Evolutionary conservation across 2,329 filamentous ascomycete species (phyloP).

Genomic region (Colletotrichum liriopes): DNA sequence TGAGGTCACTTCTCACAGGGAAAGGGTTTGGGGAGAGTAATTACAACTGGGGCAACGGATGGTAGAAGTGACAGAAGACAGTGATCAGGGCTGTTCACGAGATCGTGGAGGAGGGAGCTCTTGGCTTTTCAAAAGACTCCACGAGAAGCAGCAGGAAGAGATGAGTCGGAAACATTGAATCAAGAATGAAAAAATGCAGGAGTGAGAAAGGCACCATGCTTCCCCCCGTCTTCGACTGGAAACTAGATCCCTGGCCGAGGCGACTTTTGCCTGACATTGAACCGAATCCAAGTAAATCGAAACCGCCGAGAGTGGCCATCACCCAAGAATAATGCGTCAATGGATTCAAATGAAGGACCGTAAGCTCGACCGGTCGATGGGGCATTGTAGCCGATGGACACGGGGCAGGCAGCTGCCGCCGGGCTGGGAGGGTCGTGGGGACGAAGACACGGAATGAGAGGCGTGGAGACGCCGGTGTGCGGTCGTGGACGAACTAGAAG

Average conservation of each 20-base stretch:
- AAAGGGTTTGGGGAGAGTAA: neutral
- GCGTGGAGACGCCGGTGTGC: conserved; percentile 8
- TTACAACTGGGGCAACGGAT: neutral
- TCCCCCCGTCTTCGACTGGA: neutral
- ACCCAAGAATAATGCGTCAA: neutral
- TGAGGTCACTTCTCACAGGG: conserved; percentile 30
- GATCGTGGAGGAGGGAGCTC: neutral
- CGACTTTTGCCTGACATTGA: conserved; percentile 29
- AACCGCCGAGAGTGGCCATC: conserved; percentile 11
- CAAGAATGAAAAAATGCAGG: neutral
- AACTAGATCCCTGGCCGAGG: conserved; percentile 22
- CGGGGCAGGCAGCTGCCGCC: conserved; percentile 13
- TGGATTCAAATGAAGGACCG: neutral
- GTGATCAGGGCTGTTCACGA: neutral
- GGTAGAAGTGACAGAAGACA: conserved; percentile 12
- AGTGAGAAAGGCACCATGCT: neutral
- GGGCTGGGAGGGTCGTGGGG: neutral
- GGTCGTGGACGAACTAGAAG: conserved; percentile 36
- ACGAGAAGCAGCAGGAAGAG: neutral
- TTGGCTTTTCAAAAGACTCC: neutral
- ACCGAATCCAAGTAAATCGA: conserved; percentile 21
- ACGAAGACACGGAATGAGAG: neutral
- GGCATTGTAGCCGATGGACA: neutral
- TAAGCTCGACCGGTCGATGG: neutral
- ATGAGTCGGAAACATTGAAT: neutral